Evolutionary conservation across 805 yeast genomes (phyloP).

Genomic region (Starmerella apicola): DNA sequence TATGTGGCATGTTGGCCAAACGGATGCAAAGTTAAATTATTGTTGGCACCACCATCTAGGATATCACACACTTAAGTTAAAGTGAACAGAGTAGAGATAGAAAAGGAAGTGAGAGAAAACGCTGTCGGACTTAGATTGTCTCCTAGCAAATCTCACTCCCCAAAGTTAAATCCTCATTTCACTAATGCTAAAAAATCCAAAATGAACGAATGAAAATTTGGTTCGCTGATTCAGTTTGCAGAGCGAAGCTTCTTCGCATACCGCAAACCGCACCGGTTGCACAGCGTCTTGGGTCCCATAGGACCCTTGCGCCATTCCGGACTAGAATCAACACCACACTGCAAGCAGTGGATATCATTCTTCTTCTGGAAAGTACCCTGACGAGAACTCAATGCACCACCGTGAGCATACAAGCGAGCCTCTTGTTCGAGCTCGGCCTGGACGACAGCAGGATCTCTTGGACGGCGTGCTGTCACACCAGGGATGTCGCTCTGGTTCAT

Average conservation of each 20-base stretch:
- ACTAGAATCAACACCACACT: constrained; percentile 62
- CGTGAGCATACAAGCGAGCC: constrained; percentile 2
- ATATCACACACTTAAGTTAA: too few species aligned
- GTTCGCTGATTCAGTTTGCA: constrained; percentile 3
- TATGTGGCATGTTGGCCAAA: too few species aligned
- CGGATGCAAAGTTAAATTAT: too few species aligned
- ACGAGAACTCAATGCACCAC: neutral
- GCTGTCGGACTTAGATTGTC: too few species aligned
- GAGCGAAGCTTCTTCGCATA: constrained; percentile 29
- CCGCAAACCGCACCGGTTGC: constrained; percentile 85
- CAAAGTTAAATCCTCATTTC: too few species aligned
- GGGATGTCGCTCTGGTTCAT: constrained; percentile 9
- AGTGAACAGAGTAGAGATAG: too few species aligned
- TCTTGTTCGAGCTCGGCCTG: constrained; percentile 13
- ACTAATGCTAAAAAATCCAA: neutral
- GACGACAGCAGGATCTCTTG: constrained; percentile 17
- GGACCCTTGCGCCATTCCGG: constrained; percentile 96
- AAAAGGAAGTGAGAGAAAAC: too few species aligned
- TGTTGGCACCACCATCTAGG: too few species aligned
- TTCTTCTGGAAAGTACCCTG: constrained; percentile 3
- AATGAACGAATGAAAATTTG: neutral
- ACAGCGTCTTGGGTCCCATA: constrained; percentile 62
- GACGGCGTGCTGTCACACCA: constrained; percentile 14
- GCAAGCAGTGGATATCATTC: constrained; percentile 35
- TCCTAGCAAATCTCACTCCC: too few species aligned